Evolutionary conservation across 371 early-diverging fungal species (phyloP), one percentile per base, ranked within the genome.

Genomic region (Mortierella sp.): DNA sequence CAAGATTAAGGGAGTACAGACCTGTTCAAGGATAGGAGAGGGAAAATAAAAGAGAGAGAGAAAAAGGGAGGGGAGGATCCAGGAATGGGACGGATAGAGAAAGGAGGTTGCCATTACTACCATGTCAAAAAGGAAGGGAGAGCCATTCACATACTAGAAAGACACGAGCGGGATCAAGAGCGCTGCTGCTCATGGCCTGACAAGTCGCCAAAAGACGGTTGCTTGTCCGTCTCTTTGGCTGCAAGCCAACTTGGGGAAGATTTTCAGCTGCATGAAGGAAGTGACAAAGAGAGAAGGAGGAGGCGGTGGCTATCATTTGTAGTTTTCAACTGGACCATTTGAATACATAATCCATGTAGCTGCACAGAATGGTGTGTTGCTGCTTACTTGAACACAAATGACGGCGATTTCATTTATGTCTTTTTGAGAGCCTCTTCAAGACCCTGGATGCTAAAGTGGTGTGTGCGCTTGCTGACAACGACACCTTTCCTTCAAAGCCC

Each of bases 1-100:
- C 38, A 68, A 35, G 68, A 68, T 68, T 24, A 68, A 68, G 68
- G 38, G 68, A 68, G 68, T 68, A 24, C 68, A 24, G 68, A 41
- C 41, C 41, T 51, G 21, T 14, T 51, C 63, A 63, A 35, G 35
- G 63, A 68, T 14, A 68, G 68, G 68, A 68, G 18, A 38, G 38
- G 56, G 10, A n/a, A n/a, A 27, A 24, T 16, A 56, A 38, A 21
- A 32, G 24, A 35, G 35, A 63, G 7, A 65, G 24, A 16, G 8
- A 65, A 38, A 65, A 38, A 21, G 24, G 35, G 24, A 35, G 43
- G 68, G 24, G 16, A 35, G 21, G 2, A 38, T 41, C 41, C 24
- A 41, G 68, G 24, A 68, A 68, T 41, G 24, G 38, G 68, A 68
- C 38, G 21, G 63, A 68, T 6, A 41, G 41, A 38, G 38, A 68